Base-by-base conservation (phyloP, 208 protist species). In the Crithidia expoeki region DNA sequence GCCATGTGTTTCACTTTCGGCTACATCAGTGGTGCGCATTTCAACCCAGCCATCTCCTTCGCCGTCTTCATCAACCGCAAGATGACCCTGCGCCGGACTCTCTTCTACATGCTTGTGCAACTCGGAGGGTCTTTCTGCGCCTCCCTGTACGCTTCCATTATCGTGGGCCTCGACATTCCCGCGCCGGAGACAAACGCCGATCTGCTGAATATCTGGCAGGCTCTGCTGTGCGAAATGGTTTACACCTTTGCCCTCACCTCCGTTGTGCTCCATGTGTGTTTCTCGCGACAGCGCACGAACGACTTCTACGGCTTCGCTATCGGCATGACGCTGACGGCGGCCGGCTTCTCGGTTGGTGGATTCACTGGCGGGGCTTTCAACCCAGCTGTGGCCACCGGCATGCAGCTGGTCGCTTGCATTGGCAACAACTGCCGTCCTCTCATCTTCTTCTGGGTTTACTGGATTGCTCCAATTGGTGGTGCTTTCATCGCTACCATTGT, bases 21-120 rank as follows among this genome's bases (percentile, higher is more conserved):
- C 59, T 93, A 96, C 79, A 90, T 98, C 49, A 94, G 86, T 66
- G 93, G 93, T 10, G 95, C 92, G 3, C 92, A 98, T 76, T 98
- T 98, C 73, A 98, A 98, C 67, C 95, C 95, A 0, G 93, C 92
- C 34, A 89, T 98, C 36, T 88, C 92, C 23, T 96, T 97, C 68
- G 89, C 91, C 47, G 86, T 84, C 11, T 90, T 93, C 62, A 80
- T 97, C 46, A 95, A 91, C 46, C 69, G 91, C 28, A 88, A 91
- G 47, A 93, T 94, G 67, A 74, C 84, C 11, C 58, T 94, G 10
- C 80, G 72, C 0, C 84, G 87, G 10, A 60, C 85, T 14, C 12
- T 94, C 0, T 63, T 81, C 30, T 98, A 97, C 72, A 74, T 95
- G 6, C 16, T 88, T 6, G 65, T 83, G 14, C 95, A 98, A 67